Evolutionary conservation across 257 asterid genomes (phyloP).

Genomic region (Primulina eburnea): DNA sequence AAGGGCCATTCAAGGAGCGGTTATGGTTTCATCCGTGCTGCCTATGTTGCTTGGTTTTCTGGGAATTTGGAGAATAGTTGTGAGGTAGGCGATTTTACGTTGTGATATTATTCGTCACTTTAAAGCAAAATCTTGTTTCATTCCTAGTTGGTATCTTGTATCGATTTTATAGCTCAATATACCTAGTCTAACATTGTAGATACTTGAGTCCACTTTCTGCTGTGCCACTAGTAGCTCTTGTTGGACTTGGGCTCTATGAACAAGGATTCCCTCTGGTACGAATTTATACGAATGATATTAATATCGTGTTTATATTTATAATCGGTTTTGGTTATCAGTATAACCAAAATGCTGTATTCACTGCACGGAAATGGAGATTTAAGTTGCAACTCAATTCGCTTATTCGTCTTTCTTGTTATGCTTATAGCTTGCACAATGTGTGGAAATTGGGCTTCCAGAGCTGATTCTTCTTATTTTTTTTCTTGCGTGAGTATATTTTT

Average conservation of each 20-base stretch:
- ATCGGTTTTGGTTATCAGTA: not conserved
- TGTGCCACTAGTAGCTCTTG: constrained; percentile 74
- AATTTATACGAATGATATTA: constrained; percentile 4
- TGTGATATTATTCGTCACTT: not conserved
- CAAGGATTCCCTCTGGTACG: constrained; percentile 87
- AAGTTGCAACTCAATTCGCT: not conserved
- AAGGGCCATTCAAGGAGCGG: constrained; percentile 89
- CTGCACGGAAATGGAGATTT: constrained; percentile 4
- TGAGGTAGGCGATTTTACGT: constrained; percentile 44
- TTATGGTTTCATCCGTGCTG: constrained; percentile 68
- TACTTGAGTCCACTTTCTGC: constrained; percentile 82
- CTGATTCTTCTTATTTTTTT: constrained; percentile 45
- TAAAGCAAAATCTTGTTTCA: not conserved
- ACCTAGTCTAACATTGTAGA: constrained; percentile 39
- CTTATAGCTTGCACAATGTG: constrained; percentile 55
- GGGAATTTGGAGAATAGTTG: constrained; percentile 85
- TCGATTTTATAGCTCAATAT: constrained; percentile 8
- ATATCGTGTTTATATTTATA: not conserved
- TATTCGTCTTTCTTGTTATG: constrained; percentile 15
- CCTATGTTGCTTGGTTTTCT: constrained; percentile 77
- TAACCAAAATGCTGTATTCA: not conserved
- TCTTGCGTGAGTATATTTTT: constrained; percentile 34
- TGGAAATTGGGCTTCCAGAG: constrained; percentile 68
- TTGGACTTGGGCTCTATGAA: constrained; percentile 81
- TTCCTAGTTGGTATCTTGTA: not conserved